Evolutionary conservation across 257 asterid species (phyloP).

Genomic region (Dorcoceras hygrometricum): DNA sequence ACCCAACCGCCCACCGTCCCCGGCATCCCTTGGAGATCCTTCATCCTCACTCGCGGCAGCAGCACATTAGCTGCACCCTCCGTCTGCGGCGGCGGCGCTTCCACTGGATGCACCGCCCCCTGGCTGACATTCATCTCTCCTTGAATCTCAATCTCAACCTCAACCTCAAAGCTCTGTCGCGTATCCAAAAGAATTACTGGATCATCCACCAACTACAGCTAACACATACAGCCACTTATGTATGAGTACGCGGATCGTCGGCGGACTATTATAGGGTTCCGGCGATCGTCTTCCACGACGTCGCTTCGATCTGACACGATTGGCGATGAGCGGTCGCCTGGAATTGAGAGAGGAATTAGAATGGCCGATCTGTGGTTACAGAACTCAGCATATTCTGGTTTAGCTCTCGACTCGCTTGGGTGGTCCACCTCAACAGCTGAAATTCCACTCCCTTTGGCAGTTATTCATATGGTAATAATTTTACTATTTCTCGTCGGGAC

Average conservation of each 20-base stretch:
- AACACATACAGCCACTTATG: slow-evolving; percentile 1
- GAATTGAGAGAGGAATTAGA: neutral
- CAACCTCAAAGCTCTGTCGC: neutral
- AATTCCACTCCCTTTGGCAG: neutral
- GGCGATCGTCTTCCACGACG: slow-evolving; percentile 1
- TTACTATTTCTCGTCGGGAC: too few relatives aligned
- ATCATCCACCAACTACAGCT: slow-evolving; percentile 26
- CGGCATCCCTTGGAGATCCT: slow-evolving; percentile 96
- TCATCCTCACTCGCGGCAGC: slow-evolving; percentile 82
- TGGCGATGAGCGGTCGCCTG: slow-evolving; percentile 28
- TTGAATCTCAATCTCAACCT: neutral
- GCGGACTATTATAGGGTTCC: neutral
- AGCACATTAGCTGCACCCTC: slow-evolving; percentile 72
- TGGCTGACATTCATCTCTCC: slow-evolving; percentile 68
- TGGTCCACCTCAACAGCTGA: neutral
- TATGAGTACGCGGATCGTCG: neutral
- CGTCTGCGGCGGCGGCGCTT: slow-evolving; percentile 89
- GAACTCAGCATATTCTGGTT: neutral
- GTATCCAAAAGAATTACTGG: neutral
- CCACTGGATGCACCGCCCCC: slow-evolving; percentile 94
- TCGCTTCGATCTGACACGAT: slow-evolving; percentile 26
- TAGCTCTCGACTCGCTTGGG: neutral
- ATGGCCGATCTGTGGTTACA: neutral
- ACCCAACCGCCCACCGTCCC: slow-evolving; percentile 84
- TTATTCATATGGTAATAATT: too few relatives aligned